These are phyloP conservation scores for Fusarium miscanthi DNA, from an alignment of 2,329 filamentous ascomycete species.

Conservation along the genomic window DNA sequence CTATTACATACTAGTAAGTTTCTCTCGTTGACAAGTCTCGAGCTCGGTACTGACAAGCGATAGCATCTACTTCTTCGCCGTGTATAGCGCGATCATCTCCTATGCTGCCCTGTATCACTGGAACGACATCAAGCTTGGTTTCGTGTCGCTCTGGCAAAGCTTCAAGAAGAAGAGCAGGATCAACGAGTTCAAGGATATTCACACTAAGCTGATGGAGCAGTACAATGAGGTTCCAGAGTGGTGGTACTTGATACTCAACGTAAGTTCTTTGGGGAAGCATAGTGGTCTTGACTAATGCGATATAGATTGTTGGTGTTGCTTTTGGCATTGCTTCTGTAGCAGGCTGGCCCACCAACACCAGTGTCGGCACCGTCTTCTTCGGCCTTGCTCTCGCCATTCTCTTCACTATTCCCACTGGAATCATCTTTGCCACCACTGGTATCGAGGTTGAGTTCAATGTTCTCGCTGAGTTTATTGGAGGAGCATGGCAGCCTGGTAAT, in stretches of 20 bases:
- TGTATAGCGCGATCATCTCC: constrained; percentile 50
- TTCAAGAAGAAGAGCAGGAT: constrained; percentile 20
- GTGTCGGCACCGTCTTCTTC: constrained; percentile 56
- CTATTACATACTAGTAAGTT: constrained; percentile 35
- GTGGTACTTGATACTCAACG: constrained; percentile 52
- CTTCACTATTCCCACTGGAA: constrained; percentile 58
- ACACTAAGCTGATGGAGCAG: constrained; percentile 55
- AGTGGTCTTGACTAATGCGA: background rate
- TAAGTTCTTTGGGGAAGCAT: background rate
- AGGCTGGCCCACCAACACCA: constrained; percentile 56
- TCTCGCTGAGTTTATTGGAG: constrained; percentile 60
- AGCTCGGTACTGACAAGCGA: accelerated
- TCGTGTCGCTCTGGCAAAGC: constrained; percentile 34
- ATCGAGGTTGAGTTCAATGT: constrained; percentile 58
- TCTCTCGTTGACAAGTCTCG: accelerated
- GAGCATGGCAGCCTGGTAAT: constrained; percentile 56
- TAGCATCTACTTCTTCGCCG: constrained; percentile 40
- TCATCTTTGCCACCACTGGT: constrained; percentile 58
- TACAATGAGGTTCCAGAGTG: constrained; percentile 62
- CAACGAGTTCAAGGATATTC: constrained; percentile 53
- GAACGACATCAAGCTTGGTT: constrained; percentile 49
- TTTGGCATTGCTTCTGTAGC: constrained; percentile 52
- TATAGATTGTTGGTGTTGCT: constrained; percentile 44
- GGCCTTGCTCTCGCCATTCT: constrained; percentile 56
- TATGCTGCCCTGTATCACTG: constrained; percentile 52